Conservation (phyloP, 192 early-diverging fungal genomes). For the Umbelopsis isabellina region DNA sequence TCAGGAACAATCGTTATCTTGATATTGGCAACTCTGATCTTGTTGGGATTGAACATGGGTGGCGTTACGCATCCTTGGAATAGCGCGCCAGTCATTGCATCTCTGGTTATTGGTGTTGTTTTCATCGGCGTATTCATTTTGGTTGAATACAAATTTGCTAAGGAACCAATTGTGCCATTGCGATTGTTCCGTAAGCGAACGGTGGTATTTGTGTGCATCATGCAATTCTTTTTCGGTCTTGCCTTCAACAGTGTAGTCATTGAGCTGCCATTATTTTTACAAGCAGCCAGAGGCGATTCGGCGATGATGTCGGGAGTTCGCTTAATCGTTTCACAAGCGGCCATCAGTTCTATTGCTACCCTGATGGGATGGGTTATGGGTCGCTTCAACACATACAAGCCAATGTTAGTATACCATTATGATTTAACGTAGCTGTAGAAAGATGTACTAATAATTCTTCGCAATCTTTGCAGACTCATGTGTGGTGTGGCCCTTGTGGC, state of each 20-base stretch:
- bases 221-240: constrained; percentile 68
- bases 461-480: constrained; percentile 24
- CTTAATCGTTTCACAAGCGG: constrained; percentile 31
- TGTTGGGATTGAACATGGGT: constrained; percentile 77
- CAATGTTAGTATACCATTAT: constrained; percentile 18
- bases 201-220: constrained; percentile 59
- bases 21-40: constrained; percentile 54
- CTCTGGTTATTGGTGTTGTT: constrained; percentile 52
- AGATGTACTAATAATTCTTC: neutral
- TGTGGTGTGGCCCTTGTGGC: constrained; percentile 61
- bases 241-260: constrained; percentile 66
- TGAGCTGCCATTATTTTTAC: constrained; percentile 84
- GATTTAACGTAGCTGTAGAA: neutral
- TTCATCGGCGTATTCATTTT: constrained; percentile 58
- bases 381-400: constrained; percentile 20
- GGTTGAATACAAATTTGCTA: constrained; percentile 64
- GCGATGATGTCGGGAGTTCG: constrained; percentile 38
- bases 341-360: constrained; percentile 21
- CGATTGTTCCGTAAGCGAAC: constrained; percentile 65
- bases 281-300: constrained; percentile 73
- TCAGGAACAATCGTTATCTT: constrained; percentile 32
- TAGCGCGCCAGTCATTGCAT: constrained; percentile 57
- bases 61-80: constrained; percentile 74
- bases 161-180: constrained; percentile 77
- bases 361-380: constrained; percentile 23